phyloP scores from a whole-genome alignment of 495 filamentous ascomycete genomes.

The Penicillium antarcticum region DNA sequence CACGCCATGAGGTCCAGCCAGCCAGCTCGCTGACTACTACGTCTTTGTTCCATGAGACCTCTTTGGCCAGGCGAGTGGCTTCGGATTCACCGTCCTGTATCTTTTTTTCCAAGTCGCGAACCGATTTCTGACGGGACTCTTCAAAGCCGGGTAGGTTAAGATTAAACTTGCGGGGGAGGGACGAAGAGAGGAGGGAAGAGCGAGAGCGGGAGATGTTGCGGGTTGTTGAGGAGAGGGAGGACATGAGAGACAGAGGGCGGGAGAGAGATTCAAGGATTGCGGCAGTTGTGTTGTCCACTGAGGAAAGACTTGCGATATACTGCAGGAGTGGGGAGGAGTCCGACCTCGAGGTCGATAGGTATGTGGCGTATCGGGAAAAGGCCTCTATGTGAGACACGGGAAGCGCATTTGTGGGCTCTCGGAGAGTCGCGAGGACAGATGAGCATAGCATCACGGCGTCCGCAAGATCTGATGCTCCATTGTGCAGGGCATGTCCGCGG shows the following conservation, averaged over 20 bases:
- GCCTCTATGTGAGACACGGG: slow-evolving; percentile 65
- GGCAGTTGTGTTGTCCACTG: slow-evolving; percentile 71
- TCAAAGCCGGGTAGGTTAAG: slow-evolving; percentile 62
- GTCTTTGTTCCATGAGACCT: slow-evolving; percentile 88
- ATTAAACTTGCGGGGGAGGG: slow-evolving; percentile 49
- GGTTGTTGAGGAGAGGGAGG: slow-evolving; percentile 59
- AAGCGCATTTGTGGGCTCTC: slow-evolving; percentile 49
- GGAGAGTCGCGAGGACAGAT: slow-evolving; percentile 47
- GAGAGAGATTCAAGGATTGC: slow-evolving; percentile 78
- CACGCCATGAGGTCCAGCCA: slow-evolving; percentile 87
- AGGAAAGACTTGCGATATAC: slow-evolving; percentile 72
- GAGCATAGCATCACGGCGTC: slow-evolving; percentile 63
- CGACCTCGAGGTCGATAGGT: slow-evolving; percentile 64
- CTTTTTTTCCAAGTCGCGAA: slow-evolving; percentile 75
- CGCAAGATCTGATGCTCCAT: slow-evolving; percentile 55
- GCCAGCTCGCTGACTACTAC: slow-evolving; percentile 89
- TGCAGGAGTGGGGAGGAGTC: slow-evolving; percentile 63
- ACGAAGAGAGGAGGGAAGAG: slow-evolving; percentile 57
- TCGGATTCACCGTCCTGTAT: slow-evolving; percentile 63
- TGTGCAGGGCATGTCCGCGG: slow-evolving; percentile 31
- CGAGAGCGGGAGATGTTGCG: slow-evolving; percentile 71
- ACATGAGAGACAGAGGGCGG: slow-evolving; percentile 75
- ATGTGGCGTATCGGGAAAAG: slow-evolving; percentile 66
- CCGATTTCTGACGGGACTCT: slow-evolving; percentile 77
- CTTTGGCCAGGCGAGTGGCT: slow-evolving; percentile 62